phyloP scores from a whole-genome alignment of 495 filamentous ascomycete species.

The Poronia punctata region DNA sequence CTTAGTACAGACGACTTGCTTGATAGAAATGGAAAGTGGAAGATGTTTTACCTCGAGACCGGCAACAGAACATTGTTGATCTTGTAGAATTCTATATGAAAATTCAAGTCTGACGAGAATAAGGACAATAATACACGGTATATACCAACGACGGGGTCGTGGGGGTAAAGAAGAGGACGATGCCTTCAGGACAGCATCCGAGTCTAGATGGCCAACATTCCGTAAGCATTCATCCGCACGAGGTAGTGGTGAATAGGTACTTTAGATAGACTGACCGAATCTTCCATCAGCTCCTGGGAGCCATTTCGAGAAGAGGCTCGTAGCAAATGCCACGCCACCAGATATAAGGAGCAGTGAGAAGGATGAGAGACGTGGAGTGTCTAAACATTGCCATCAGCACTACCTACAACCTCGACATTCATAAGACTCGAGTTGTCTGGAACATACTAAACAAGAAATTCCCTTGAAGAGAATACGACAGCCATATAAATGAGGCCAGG shows the following conservation, averaged over 20 bases:
- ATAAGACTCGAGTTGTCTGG: not conserved
- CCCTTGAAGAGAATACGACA: conserved; percentile 34
- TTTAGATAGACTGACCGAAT: conserved; percentile 29
- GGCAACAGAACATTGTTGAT: conserved; percentile 35
- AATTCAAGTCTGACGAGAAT: conserved; percentile 37
- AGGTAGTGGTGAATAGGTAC: no score
- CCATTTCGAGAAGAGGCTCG: conserved; percentile 36
- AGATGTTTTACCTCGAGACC: conserved; percentile 40
- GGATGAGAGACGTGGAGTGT: conserved; percentile 36
- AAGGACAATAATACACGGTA: conserved; percentile 32
- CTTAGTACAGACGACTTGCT: not conserved
- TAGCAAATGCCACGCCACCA: conserved; percentile 27
- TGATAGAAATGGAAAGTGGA: not conserved
- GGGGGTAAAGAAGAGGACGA: conserved; percentile 29
- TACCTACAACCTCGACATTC: not conserved
- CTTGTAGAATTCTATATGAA: conserved; percentile 27
- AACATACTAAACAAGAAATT: conserved; percentile 38
- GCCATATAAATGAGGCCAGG: conserved; percentile 38
- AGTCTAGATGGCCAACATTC: no score
- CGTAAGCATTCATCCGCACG: no score
- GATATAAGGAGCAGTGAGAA: conserved; percentile 24
- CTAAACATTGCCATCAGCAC: conserved; percentile 18
- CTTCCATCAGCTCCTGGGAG: conserved; percentile 39
- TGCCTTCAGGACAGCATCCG: conserved; percentile 27
- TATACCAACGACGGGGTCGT: conserved; percentile 34